Evolutionary conservation across 1,139 yeast species (phyloP).

Genomic region (Geotrichum histeridarum): DNA sequence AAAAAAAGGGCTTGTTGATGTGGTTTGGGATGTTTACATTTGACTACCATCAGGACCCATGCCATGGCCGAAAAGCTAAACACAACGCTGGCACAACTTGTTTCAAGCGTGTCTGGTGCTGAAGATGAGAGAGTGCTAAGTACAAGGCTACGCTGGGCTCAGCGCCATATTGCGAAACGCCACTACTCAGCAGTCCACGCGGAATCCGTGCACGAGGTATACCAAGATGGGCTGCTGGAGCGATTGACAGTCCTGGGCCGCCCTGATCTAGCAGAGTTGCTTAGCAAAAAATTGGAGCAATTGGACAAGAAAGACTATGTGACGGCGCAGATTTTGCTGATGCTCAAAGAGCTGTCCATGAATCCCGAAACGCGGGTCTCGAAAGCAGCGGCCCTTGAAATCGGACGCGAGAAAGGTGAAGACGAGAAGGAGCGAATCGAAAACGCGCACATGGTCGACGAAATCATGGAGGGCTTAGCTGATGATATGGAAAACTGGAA

Average conservation of each 20-base stretch:
- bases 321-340: constrained; percentile 12
- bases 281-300: background rate
- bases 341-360: constrained; percentile 10
- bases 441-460: background rate
- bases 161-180: constrained; percentile 4
- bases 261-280: constrained; percentile 4
- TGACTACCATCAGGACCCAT: background rate
- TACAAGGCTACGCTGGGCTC: constrained; percentile 1
- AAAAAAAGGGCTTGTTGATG: background rate
- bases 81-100: constrained; percentile 8
- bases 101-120: constrained; percentile 1
- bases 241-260: constrained; percentile 10
- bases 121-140: background rate
- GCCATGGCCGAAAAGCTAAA: constrained; percentile 12
- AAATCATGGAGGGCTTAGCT: constrained; percentile 2
- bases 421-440: background rate
- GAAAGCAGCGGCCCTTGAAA: background rate
- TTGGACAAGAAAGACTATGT: constrained; percentile 9
- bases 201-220: constrained; percentile 7
- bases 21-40: background rate
- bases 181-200: constrained; percentile 13
- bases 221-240: constrained; percentile 8
- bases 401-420: background rate
- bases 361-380: constrained; percentile 7
- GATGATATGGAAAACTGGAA: constrained; percentile 5